Base-by-base conservation (phyloP, 1,139 yeast species). In the Meyerozyma guilliermondii region DNA sequence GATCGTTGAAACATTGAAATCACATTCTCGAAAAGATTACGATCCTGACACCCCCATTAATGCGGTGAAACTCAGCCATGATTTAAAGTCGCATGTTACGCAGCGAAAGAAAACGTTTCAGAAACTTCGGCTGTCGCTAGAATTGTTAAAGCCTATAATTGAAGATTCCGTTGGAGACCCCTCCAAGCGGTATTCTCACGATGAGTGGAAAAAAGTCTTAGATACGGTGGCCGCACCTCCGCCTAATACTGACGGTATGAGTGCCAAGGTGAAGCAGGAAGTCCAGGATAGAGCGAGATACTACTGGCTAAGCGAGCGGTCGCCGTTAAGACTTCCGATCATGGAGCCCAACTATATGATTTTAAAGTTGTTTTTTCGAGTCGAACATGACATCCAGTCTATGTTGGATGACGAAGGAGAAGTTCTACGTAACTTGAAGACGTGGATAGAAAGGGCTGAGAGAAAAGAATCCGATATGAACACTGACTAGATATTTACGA, bases 281-380 rank as follows among this genome's bases (percentile, higher is more conserved):
- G 20, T 29, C 11, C 35, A 38, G 9, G 38, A 28, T n/a, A 2
- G 46, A 54, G 1, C 48, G 53, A 58, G 65, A 7, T 46, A 59
- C 16, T 64, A 57, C 40, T 83, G 89, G 89, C 52, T 83, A 3
- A 68, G 83, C 7, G 80, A 80, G 3, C 56, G 60, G 3, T 81
- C 89, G 1, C 95, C 95, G 0, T 60, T 85, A 30, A 65, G 84
- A 38, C 76, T 75, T 41, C 92, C 92, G 0, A 62, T 83, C 35
- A 75, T 72, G 49, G 89, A 87, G 54, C 80, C 88, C 0, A 76
- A 80, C 45, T 85, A 77, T 52, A 74, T 85, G 41, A 62, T 81
- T 20, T 62, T 75, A 47, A 67, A 72, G 47, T 65, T 76, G 40
- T 57, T 78, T 39, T 58, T 47, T 37, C 52, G 51, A 30, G 52